Evolutionary conservation across 2,329 filamentous ascomycete species (phyloP), one percentile per base, ranked within the genome.

Genomic region (Phaeosphaeriaceae sp.): DNA sequence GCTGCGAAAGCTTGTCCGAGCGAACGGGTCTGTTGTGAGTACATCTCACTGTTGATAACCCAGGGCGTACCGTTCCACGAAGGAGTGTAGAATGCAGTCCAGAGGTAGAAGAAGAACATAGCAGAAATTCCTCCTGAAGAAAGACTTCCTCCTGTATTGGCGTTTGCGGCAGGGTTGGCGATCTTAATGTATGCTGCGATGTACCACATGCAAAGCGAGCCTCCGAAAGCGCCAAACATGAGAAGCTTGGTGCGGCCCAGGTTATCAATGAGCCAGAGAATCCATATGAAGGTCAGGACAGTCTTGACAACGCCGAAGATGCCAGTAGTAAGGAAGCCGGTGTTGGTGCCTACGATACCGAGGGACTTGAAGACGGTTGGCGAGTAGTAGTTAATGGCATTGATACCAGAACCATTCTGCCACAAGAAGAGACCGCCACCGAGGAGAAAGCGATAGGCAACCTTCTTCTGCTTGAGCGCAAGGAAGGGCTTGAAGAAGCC

Each of bases 361-460:
- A 91, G 85, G 17, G 83, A 85, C 58, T 83, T 84, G 81, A 93
- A 92, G 9, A 92, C 85, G 0, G 86, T 89, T 0, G 90, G 89
- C 0, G 82, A 92, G 79, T 92, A 93, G 80, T 92, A 93, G 79
- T 91, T 89, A 52, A 46, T 46, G 19, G 23, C 90, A 67, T 93
- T 92, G 80, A 93, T 93, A 2, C 91, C 91, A 1, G 82, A 84
- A 51, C 89, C 89, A 67, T 94, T 94, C 77, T 94, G 91, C 83
- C 89, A 92, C 53, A 94, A 80, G 81, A 94, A 94, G n/a, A 94
- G 83, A 69, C 91, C 85, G 58, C 86, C 85, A 43, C 91, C 91
- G 7, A 94, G 82, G 74, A 92, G 86, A 78, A 94, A 88, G 44
- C 91, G 86, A 82, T 88, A 92, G 66, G 87, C 86, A 15, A 91